Evolutionary conservation across 257 asterid genomes (phyloP), one percentile per base, ranked within the genome.

Genomic region (Orobanche coerulescens): DNA sequence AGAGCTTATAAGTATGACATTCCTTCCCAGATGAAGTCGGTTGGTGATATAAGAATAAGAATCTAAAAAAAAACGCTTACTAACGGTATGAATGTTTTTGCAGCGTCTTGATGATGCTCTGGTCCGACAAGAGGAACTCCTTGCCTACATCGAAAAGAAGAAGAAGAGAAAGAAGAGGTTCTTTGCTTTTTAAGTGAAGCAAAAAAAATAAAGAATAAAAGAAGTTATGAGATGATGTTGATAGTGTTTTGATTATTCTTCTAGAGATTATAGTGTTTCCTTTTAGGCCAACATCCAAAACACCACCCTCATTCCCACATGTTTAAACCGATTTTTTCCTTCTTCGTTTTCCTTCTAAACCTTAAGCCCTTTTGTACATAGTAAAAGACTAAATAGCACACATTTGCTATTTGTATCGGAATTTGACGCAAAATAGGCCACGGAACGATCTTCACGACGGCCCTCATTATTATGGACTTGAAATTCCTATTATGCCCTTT

Each of bases 71-170:
- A 42, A n/a, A 13, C 14, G 48, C 12, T 30, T 16, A 7, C 11
- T n/a, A 23, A 3, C 1, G 22, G 4, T 30, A 37, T 30, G 48
- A 52, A 39, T 18, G 4, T 22, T n/a, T 43, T 20, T 36, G 72
- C 85, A 90, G 95, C 75, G 75, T 60, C 87, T 90, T 1, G 89
- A 87, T 53, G 89, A 78, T 37, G 76, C 97, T 23, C 69, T 83
- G 53, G 73, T 65, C 16, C 67, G 75, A 57, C 97, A 87, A 67
- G 87, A 74, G 43, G 86, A 87, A 66, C 80, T 90, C 65, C 25
- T 81, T 4, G 82, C 87, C 4, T 78, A 70, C 68, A 60, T 87
- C 18, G 96, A 90, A 70, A 87, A 82, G 84, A 83, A 81, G 78
- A 86, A 87, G 78, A 84, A 84, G 74, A 86, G 70, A 75, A 83